Base-by-base conservation (phyloP, 345 rosid genomes). In the Cardamine resedifolia region DNA sequence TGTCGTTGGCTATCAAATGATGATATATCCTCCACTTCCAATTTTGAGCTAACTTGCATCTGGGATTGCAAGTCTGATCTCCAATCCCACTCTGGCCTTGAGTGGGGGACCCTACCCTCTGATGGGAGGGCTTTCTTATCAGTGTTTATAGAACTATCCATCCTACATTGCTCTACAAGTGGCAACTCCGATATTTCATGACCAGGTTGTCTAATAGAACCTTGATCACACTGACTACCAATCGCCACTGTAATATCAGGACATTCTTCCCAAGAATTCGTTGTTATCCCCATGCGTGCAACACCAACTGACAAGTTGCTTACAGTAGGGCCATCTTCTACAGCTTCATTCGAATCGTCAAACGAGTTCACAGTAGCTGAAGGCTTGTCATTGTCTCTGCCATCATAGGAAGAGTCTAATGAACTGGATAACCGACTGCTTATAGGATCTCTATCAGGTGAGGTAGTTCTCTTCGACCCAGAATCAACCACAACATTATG, bases 1-100 rank as follows among this genome's bases (percentile, higher is more conserved):
- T 79, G 83, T 72, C 87, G 82, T 72, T 83, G 98, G 69, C 75
- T 84, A 77, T 84, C 84, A 50, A 85, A 85, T 65, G 84, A 80
- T 70, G 89, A 59, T 30, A 84, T 43, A 80, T 90, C 90, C 81
- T 87, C 91, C 49, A 80, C 78, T 73, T 85, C 82, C 33, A 83
- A 67, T 43, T 73, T 63, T 39, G 73, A 55, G 51, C 63, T 70
- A 38, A 26, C 36, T 65, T 45, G 71, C 34, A 47, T 30, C 48
- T 77, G 82, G 27, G 78, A 68, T 65, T 78, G 77, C 55, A 49
- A 34, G 60, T 53, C 77, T 51, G 74, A 73, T 68, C 79, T 78
- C 81, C 83, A 78, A 66, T 79, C 81, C 79, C 74, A 70, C 73
- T 70, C 68, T 55, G 73, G 68, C 75, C 69, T 62, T 19, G 77